A percentile compares a stretch with the other conserved stretches of the same genome.
phyloP scores from a whole-genome alignment of 345 rosid genomes.

The Eutrema japonicum region DNA sequence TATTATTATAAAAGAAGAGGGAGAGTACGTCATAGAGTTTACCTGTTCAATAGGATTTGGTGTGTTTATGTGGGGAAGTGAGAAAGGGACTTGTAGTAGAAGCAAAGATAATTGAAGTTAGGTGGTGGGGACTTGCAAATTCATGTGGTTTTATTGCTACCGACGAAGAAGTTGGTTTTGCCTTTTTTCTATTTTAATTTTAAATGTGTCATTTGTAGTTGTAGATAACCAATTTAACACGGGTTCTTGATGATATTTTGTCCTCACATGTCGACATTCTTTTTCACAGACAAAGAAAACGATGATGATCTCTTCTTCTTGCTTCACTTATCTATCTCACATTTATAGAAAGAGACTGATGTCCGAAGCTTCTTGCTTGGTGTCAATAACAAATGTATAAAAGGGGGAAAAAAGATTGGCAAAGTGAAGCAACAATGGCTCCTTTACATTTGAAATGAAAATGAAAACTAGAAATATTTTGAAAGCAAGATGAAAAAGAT shows the following conservation, averaged over 20 bases:
- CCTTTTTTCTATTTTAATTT: constrained; percentile 8
- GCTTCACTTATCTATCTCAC: constrained; percentile 3
- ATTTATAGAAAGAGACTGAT: constrained; percentile 2
- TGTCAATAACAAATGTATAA: constrained; percentile 2
- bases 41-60: constrained; percentile 39
- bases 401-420: not conserved
- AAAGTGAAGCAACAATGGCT: constrained; percentile 31
- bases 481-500: constrained; percentile 26
- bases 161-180: constrained; percentile 33
- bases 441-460: constrained; percentile 22
- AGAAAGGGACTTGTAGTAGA: constrained; percentile 42
- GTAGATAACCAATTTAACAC: constrained; percentile 33
- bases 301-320: constrained; percentile 6
- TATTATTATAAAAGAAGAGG: not conserved
- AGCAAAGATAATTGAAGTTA: constrained; percentile 41
- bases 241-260: constrained; percentile 31
- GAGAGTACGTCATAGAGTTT: constrained; percentile 37
- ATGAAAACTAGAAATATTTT: constrained; percentile 15
- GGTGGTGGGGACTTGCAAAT: constrained; percentile 26
- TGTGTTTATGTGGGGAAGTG: constrained; percentile 34
- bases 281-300: constrained; percentile 17
- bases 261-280: constrained; percentile 24
- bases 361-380: constrained; percentile 21
- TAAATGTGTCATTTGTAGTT: constrained; percentile 5
- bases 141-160: constrained; percentile 41